These are phyloP conservation scores for Petunia axillaris DNA, from an alignment of 257 asterid species.

Conservation along the genomic window DNA sequence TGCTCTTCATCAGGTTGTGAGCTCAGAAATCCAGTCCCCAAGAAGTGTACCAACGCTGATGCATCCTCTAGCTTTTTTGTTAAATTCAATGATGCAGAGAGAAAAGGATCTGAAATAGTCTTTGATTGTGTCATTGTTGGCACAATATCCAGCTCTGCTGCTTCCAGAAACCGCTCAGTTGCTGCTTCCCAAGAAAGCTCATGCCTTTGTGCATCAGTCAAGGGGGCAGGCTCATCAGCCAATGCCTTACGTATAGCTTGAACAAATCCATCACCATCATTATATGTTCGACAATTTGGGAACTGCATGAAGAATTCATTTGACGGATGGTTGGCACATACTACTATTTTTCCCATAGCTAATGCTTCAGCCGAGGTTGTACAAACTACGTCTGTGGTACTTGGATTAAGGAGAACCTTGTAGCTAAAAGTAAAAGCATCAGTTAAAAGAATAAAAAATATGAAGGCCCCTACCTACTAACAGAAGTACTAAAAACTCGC, in stretches of 20 bases:
- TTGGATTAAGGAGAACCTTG: constrained; percentile 88
- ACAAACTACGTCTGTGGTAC: constrained; percentile 99
- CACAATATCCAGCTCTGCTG: constrained; percentile 59
- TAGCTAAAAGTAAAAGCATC: constrained; percentile 50
- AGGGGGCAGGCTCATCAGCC: constrained; percentile 72
- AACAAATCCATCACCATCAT: constrained; percentile 71
- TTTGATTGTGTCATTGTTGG: constrained; percentile 48
- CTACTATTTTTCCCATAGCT: constrained; percentile 96
- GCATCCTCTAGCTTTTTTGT: constrained; percentile 78
- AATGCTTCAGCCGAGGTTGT: constrained; percentile 97
- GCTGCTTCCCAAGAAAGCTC: constrained; percentile 99
- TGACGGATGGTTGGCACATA: constrained; percentile 94
- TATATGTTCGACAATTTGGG: constrained; percentile 85
- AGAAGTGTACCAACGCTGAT: constrained; percentile 67
- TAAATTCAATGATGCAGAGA: constrained; percentile 68
- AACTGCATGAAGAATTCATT: constrained; percentile 97
- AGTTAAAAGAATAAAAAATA: too few species aligned
- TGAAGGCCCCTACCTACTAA: too few species aligned
- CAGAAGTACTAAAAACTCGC: background rate
- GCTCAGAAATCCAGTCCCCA: constrained; percentile 72
- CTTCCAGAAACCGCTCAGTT: constrained; percentile 73
- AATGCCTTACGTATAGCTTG: constrained; percentile 68
- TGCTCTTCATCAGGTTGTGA: constrained; percentile 82
- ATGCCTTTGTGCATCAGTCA: constrained; percentile 71
- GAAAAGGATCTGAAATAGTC: constrained; percentile 53